A percentile compares a stretch with the other conserved stretches of the same genome.
Conservation (phyloP, 148 eudicot species). For the Diospyros kaki region DNA sequence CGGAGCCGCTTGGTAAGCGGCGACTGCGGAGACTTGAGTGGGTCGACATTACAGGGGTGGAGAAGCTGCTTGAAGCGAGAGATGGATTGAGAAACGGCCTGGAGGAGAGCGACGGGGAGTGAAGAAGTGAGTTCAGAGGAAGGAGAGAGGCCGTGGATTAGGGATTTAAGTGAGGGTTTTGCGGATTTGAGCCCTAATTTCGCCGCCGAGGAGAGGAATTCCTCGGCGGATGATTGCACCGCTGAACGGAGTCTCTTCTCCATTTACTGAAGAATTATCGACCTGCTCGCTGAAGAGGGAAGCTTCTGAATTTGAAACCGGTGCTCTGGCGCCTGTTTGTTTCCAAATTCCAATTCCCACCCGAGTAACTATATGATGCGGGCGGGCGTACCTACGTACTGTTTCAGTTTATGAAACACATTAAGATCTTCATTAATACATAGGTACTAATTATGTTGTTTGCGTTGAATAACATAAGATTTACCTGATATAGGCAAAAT, state of each 20-base stretch:
- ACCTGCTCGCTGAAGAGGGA: too few species aligned
- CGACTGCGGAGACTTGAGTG: constrained; percentile 10
- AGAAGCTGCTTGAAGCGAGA: constrained; percentile 36
- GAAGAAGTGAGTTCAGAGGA: constrained; percentile 46
- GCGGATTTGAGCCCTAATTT: constrained; percentile 55
- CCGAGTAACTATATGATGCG: not conserved
- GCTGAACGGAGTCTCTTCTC: constrained; percentile 89
- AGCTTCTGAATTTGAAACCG: constrained; percentile 8
- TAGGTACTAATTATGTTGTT: too few species aligned
- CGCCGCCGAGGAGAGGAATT: constrained; percentile 58
- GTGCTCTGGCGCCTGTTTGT: constrained; percentile 10
- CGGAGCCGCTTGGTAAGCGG: constrained; percentile 28
- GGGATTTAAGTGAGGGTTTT: constrained; percentile 65
- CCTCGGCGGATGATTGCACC: constrained; percentile 62
- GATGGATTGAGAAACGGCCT: constrained; percentile 44
- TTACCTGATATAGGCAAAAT: too few species aligned
- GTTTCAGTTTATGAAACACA: too few species aligned
- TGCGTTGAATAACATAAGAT: too few species aligned
- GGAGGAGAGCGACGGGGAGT: constrained; percentile 64
- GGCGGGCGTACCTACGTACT: not conserved
- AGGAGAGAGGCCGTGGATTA: constrained; percentile 41
- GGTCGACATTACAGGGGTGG: constrained; percentile 26
- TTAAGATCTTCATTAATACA: too few species aligned
- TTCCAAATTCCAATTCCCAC: not conserved
- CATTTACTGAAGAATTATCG: constrained; percentile 29